Evolutionary conservation across 495 filamentous ascomycete genomes (phyloP).

Genomic region (Neurospora tetraspora): DNA sequence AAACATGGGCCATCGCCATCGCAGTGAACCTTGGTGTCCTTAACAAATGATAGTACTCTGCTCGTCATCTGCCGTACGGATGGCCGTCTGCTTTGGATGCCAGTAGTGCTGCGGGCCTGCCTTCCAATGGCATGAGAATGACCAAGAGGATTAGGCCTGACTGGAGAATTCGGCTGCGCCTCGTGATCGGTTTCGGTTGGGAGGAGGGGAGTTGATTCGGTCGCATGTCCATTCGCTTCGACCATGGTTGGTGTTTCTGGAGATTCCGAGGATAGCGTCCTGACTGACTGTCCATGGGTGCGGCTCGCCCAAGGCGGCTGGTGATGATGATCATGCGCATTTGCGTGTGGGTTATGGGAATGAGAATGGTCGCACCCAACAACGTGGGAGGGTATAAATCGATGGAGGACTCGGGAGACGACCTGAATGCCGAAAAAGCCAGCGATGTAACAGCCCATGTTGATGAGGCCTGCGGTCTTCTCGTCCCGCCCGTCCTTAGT

Average conservation of each 20-base stretch:
- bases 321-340: conserved; percentile 21
- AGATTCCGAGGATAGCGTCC: conserved; percentile 15
- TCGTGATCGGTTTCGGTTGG: background rate
- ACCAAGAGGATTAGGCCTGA: conserved; percentile 2
- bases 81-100: conserved; percentile 25
- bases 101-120: conserved; percentile 1
- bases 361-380: conserved; percentile 89
- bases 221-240: conserved; percentile 9
- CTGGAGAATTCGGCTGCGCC: background rate
- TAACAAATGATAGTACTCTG: conserved; percentile 54
- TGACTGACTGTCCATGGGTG: conserved; percentile 12
- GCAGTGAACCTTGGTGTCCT: conserved; percentile 57
- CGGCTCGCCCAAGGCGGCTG: conserved; percentile 9
- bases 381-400: conserved; percentile 79
- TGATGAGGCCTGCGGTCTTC: conserved; percentile 54
- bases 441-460: conserved; percentile 68
- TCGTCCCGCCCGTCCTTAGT: conserved; percentile 53
- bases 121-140: conserved; percentile 3
- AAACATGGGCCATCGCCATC: conserved; percentile 69
- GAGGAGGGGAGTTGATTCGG: conserved; percentile 24
- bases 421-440: conserved; percentile 80
- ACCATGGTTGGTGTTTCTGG: conserved; percentile 10
- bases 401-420: conserved; percentile 70
- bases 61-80: conserved; percentile 37
- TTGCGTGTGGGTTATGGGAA: conserved; percentile 50